A percentile compares a stretch with the other conserved stretches of the same genome.
Evolutionary conservation across 2,329 filamentous ascomycete genomes (phyloP).

Genomic region (Whalleya microplaca): DNA sequence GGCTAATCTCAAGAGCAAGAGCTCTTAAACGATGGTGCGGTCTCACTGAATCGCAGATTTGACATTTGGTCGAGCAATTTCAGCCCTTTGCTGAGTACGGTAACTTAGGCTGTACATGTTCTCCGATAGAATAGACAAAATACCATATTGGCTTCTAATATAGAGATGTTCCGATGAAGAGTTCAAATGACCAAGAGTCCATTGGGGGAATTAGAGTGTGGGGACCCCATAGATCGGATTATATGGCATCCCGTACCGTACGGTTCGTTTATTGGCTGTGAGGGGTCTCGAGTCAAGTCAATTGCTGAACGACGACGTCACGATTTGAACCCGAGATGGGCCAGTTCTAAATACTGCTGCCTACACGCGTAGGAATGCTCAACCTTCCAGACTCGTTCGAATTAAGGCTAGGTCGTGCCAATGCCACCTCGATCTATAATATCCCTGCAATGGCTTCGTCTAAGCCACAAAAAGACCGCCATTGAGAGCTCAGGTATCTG

Average conservation of each 20-base stretch:
- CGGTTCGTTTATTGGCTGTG: too few relatives aligned
- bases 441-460: background rate
- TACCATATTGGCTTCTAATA: background rate
- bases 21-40: constrained; percentile 23
- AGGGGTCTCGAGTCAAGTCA: too few relatives aligned
- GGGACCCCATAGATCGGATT: background rate
- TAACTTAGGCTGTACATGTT: constrained; percentile 3
- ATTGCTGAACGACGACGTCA: too few relatives aligned
- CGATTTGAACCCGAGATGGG: background rate
- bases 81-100: constrained; percentile 1
- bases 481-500: background rate
- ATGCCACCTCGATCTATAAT: background rate
- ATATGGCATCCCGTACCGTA: background rate
- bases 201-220: too few relatives aligned
- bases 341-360: background rate
- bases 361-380: background rate
- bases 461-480: background rate
- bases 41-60: constrained; percentile 8
- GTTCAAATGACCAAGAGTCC: too few relatives aligned
- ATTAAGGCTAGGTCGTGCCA: background rate
- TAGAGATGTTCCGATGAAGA: background rate
- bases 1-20: constrained; percentile 57
- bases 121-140: constrained; percentile 17
- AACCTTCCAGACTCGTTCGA: background rate
- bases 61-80: constrained; percentile 9